Evolutionary conservation across 305 asterid species (phyloP), one percentile per base, ranked within the genome.

Genomic region (Fraxinus sp.): DNA sequence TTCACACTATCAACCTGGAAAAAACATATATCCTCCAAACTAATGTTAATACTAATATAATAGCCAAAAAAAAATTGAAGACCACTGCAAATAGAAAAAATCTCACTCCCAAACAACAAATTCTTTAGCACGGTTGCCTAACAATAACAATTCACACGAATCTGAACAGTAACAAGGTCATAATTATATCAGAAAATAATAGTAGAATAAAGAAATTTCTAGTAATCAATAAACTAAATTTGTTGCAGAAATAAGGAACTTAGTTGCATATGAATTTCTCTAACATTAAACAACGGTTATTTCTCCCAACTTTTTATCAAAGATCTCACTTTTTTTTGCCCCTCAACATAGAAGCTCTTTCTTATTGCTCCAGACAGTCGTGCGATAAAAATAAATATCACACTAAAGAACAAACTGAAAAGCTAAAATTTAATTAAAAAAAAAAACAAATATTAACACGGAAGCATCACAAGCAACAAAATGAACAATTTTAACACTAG

Each of bases 391-490:
- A 44, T 3, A 46, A 13, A 24, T 7, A 72, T 24, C 62, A 55
- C 52, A 26, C 73, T 14, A 44, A 32, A 68, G 66, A 33, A 46
- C 82, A 76, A 6, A 72, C 32, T n/a, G 49, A 9, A 73, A 77
- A 32, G 3, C 72, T n/a, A 62, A 76, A 33, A 52, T 33, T 59
- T 26, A 30, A 7, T 14, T 28, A 28, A 28, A 0, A 28, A 36
- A 3, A 64, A 79, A 22, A 10, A 46, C 14, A 80, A 79, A 52
- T 70, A 77, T 30, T 20, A 68, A 8, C 70, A 26, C 52, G 76
- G 79, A 78, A 78, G 72, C 80, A 85, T 18, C 84, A 77, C 77
- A 36, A 79, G 78, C 83, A 16, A 68, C 30, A 80, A 18, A 39
- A 26, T 22, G 36, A 22, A 46, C 37, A 75, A 78, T 73, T 71